Percentiles rank a stretch among this genome's conserved stretches.
These are phyloP conservation scores for Neoboletus subvelutipes DNA, from an alignment of 768 basidiomycete species.

Conservation along the genomic window DNA sequence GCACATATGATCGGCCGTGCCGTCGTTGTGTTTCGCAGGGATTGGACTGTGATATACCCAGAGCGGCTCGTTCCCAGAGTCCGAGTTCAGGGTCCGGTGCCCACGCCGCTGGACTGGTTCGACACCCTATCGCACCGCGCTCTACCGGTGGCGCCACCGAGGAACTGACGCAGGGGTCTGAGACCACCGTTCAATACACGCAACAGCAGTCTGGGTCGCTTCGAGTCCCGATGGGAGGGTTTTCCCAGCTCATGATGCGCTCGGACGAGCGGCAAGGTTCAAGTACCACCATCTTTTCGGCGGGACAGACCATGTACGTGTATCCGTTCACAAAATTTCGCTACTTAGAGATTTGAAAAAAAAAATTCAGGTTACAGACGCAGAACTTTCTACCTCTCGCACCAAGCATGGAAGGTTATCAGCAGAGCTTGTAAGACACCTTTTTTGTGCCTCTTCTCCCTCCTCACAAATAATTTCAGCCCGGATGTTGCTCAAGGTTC, in stretches of 20 bases:
- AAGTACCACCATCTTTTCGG: not conserved
- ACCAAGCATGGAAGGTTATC: slow-evolving; percentile 4
- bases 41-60: slow-evolving; percentile 14
- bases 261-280: slow-evolving; percentile 9
- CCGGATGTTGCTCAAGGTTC: slow-evolving; percentile 1
- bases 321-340: not conserved
- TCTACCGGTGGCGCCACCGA: slow-evolving; percentile 6
- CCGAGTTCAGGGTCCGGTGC: slow-evolving; percentile 12
- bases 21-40: slow-evolving; percentile 19
- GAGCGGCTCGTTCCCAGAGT: slow-evolving; percentile 22
- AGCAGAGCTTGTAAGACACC: slow-evolving; percentile 16
- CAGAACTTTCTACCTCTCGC: not conserved
- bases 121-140: not conserved
- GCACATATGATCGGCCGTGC: slow-evolving; percentile 18
- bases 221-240: not conserved
- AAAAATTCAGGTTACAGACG: slow-evolving; percentile 9
- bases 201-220: slow-evolving; percentile 8
- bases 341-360: not conserved
- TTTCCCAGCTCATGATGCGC: not conserved
- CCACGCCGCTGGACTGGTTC: slow-evolving; percentile 12
- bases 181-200: not conserved
- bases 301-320: slow-evolving; percentile 14
- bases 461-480: slow-evolving; percentile 13
- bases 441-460: not conserved
- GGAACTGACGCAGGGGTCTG: slow-evolving; percentile 7